Conservation (phyloP, 179 eudicot genomes). For the Silene noctiflora region DNA sequence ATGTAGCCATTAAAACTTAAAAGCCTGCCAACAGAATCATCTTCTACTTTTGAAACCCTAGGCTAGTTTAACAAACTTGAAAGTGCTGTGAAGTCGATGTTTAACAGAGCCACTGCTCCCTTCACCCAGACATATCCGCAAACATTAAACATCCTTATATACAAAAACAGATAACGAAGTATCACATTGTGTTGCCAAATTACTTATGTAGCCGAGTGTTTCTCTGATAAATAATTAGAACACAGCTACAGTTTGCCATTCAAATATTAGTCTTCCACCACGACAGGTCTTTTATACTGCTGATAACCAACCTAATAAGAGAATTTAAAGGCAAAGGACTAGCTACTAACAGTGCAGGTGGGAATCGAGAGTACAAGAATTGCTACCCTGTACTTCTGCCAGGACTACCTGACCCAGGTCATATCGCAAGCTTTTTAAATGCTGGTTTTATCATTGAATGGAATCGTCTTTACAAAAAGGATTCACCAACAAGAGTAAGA, state of each 20-base stretch:
- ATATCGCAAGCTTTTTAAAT: not conserved
- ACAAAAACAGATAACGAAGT: not conserved
- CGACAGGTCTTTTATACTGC: not conserved
- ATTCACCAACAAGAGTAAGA: not conserved
- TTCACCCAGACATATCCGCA: not conserved
- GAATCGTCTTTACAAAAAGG: not conserved
- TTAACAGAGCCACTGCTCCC: not conserved
- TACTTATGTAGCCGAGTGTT: not conserved
- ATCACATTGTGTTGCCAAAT: not conserved
- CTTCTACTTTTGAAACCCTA: no score
- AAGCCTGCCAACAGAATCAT: no score
- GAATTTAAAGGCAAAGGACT: not conserved
- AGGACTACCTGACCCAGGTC: not conserved
- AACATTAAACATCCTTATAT: no score
- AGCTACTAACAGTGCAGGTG: not conserved
- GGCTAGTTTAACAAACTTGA: no score
- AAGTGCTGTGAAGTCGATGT: no score
- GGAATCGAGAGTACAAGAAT: not conserved
- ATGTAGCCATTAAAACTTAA: no score
- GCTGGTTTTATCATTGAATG: not conserved
- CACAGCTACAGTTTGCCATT: not conserved
- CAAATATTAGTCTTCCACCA: not conserved
- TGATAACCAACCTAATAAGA: not conserved
- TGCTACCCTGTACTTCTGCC: not conserved
- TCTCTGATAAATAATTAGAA: not conserved